Evolutionary conservation across 306 rosid species (phyloP).

Genomic region (Inga laurina): DNA sequence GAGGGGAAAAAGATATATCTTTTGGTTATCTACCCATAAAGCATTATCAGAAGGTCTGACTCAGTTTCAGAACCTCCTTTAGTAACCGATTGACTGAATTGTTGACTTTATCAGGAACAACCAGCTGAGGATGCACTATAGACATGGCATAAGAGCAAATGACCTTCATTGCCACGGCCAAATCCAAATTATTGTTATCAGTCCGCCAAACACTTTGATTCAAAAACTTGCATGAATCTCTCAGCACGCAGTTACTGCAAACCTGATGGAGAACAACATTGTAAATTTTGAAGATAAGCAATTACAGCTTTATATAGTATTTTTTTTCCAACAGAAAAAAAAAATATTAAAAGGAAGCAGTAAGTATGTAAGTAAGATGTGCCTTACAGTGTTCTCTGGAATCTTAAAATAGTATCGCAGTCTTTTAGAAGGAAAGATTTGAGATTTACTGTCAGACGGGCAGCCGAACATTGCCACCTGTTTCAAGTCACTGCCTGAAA

Average conservation of each 20-base stretch:
- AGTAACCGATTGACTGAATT: conserved; percentile 53
- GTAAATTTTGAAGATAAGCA: background rate
- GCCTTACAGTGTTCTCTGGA: conserved; percentile 53
- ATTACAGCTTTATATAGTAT: background rate
- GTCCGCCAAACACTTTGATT: conserved; percentile 60
- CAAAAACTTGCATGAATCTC: conserved; percentile 40
- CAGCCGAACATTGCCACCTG: conserved; percentile 70
- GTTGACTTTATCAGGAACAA: conserved; percentile 53
- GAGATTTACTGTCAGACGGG: conserved; percentile 43
- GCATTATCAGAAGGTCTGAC: conserved; percentile 38
- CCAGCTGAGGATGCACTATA: conserved; percentile 46
- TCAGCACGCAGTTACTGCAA: conserved; percentile 39
- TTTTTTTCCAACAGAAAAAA: too few species aligned
- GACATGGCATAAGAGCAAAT: conserved; percentile 52
- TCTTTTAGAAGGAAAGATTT: conserved; percentile 61
- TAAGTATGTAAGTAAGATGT: conserved; percentile 21
- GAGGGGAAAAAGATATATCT: background rate
- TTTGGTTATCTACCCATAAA: conserved; percentile 10
- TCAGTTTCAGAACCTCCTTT: conserved; percentile 62
- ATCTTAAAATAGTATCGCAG: conserved; percentile 66
- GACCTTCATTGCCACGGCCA: conserved; percentile 49
- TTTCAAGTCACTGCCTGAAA: conserved; percentile 78
- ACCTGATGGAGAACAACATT: conserved; percentile 37
- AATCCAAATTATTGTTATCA: conserved; percentile 44
- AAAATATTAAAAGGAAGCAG: background rate